phyloP scores from a whole-genome alignment of 352 stramenopile genomes.

The Pythium myriotylum region DNA sequence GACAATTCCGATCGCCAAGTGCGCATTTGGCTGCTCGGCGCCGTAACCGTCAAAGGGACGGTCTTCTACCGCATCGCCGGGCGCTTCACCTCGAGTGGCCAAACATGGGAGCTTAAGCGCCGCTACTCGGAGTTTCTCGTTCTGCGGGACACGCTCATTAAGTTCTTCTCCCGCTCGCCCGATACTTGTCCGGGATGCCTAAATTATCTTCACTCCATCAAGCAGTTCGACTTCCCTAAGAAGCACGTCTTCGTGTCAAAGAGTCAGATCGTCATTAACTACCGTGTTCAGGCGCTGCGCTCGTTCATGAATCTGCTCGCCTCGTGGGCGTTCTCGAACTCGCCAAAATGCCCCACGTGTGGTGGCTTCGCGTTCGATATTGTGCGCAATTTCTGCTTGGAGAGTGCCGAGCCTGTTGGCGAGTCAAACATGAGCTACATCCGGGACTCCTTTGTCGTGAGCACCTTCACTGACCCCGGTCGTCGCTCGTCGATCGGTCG shows the following conservation, averaged over 20 bases:
- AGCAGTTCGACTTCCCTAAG: conserved; percentile 84
- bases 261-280: conserved; percentile 80
- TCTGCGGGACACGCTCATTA: conserved; percentile 75
- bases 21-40: conserved; percentile 71
- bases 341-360: conserved; percentile 84
- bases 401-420: conserved; percentile 49
- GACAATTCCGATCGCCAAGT: conserved; percentile 49
- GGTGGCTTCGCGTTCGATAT: conserved; percentile 80
- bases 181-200: conserved; percentile 80
- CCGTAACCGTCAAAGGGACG: conserved; percentile 47
- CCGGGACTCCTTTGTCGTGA: conserved; percentile 60
- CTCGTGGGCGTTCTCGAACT: conserved; percentile 80
- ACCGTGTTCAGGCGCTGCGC: conserved; percentile 80
- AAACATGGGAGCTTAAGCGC: conserved; percentile 82
- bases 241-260: conserved; percentile 85
- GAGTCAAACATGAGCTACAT: conserved; percentile 74
- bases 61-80: conserved; percentile 75
- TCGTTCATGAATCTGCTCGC: conserved; percentile 84
- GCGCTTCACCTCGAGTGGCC: conserved; percentile 58
- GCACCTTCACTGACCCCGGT: conserved; percentile 47
- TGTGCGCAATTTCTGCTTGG: conserved; percentile 79
- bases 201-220: conserved; percentile 79
- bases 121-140: conserved; percentile 86
- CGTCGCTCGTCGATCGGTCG: conserved; percentile 32
- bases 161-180: conserved; percentile 67